Base-by-base conservation (phyloP, 2,329 filamentous ascomycete species). In the Penicillium sp. region DNA sequence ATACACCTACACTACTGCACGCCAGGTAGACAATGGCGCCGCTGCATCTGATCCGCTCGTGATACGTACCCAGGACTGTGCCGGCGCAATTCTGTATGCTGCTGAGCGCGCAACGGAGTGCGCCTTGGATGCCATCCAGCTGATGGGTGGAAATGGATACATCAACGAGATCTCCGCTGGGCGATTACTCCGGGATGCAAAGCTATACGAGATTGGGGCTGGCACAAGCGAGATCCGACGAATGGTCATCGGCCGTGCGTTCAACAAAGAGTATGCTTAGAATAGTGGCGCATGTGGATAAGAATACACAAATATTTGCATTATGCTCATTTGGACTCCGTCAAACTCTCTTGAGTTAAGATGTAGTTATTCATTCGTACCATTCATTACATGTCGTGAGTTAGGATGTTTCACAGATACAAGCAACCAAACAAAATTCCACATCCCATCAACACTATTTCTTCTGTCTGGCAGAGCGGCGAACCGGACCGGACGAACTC, bases 131-230 rank as follows among this genome's bases (percentile, higher is more conserved):
- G 91, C 90, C 46, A 91, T 98, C 58, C 95, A 99, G 77, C 83
- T 96, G 58, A 84, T 99, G 70, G 95, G 95, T 19, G 95, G 93
- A 0, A 98, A 93, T 86, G 93, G 93, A 3, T 98, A 98, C 71
- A 86, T 96, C 66, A 96, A 97, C 75, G 95, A 99, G 78, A 92
- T 98, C 79, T 88, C 92, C 0, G 93, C 92, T 0, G 96, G 93
- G 23, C 82, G 93, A 62, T 83, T 98, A 64, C 77, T 98, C 66
- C 79, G 95, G 69, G 87, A 89, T 76, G 86, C 87, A 4, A 89
- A 89, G 72, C 75, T 99, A 59, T 99, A 99, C 74, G 95, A 98
- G 78, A 98, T 99, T 72, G 95, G 95, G 1, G 95, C 95, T 5
- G 95, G 95, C 6, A 98, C 95, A 3, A 96, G 92, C 59, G 95